A percentile compares a stretch with the other conserved stretches of the same genome.
These are phyloP conservation scores for maize (Zea mays) DNA, from an alignment of 176 grass and related monocot genomes.

Conservation along the genomic window Zm-B73-REFERENCE-NAM-5.0 NC_050104.1:149302001-149302500, in stretches of 20 bases:
- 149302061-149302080: neutral
- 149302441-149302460: constrained; percentile 73
- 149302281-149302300: constrained; percentile 67
- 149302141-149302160: constrained; percentile 29
- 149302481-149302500: neutral
- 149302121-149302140: neutral
- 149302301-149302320: constrained; percentile 80
- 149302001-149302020: too few relatives aligned
- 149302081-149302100: neutral
- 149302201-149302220: constrained; percentile 80
- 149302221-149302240: constrained; percentile 78
- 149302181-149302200: constrained; percentile 29
- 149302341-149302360: constrained; percentile 63
- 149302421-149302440: constrained; percentile 47
- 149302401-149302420: constrained; percentile 63
- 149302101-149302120: neutral
- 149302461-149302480: constrained; percentile 83
- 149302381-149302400: constrained; percentile 78
- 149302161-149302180: constrained; percentile 12
- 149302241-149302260: constrained; percentile 63
- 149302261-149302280: constrained; percentile 56
- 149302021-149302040: too few relatives aligned
- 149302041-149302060: neutral
- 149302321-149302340: constrained; percentile 59
- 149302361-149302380: constrained; percentile 88